Percentiles rank a stretch among this genome's conserved stretches.
phyloP scores from a whole-genome alignment of 2,329 filamentous ascomycete genomes.

The Diaporthe amygdali region DNA sequence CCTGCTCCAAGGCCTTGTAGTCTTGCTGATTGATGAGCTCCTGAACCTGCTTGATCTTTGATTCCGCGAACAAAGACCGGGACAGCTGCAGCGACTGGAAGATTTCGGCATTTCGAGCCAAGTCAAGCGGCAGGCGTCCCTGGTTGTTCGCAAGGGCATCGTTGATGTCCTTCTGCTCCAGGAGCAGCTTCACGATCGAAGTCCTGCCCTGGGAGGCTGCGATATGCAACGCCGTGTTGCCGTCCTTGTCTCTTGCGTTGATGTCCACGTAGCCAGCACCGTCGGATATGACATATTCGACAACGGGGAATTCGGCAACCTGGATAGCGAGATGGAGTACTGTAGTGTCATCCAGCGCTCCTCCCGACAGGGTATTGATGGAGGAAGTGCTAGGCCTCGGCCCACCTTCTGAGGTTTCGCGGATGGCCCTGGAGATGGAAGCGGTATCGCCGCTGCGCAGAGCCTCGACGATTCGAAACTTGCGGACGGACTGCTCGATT shows the following conservation, averaged over 20 bases:
- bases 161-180: slow-evolving; percentile 85
- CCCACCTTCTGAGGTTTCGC: slow-evolving; percentile 60
- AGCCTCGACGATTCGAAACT: slow-evolving; percentile 93
- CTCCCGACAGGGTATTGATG: slow-evolving; percentile 46
- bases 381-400: slow-evolving; percentile 64
- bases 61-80: slow-evolving; percentile 87
- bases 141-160: slow-evolving; percentile 86
- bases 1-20: slow-evolving; percentile 77
- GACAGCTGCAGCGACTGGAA: slow-evolving; percentile 94
- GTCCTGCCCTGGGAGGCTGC: slow-evolving; percentile 83
- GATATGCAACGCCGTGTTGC: slow-evolving; percentile 90
- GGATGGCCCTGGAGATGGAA: slow-evolving; percentile 85
- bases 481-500: slow-evolving; percentile 91
- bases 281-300: slow-evolving; percentile 91
- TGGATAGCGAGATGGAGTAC: slow-evolving; percentile 94
- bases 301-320: slow-evolving; percentile 89
- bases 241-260: slow-evolving; percentile 90
- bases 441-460: slow-evolving; percentile 88
- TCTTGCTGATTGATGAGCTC: slow-evolving; percentile 74
- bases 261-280: slow-evolving; percentile 73
- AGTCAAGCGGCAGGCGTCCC: slow-evolving; percentile 84
- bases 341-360: slow-evolving; percentile 77
- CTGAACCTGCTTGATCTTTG: slow-evolving; percentile 84
- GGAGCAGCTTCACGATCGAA: slow-evolving; percentile 79
- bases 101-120: slow-evolving; percentile 91